Base-by-base conservation (phyloP, 2,329 filamentous ascomycete species). In the Zasmidium cellare region DNA sequence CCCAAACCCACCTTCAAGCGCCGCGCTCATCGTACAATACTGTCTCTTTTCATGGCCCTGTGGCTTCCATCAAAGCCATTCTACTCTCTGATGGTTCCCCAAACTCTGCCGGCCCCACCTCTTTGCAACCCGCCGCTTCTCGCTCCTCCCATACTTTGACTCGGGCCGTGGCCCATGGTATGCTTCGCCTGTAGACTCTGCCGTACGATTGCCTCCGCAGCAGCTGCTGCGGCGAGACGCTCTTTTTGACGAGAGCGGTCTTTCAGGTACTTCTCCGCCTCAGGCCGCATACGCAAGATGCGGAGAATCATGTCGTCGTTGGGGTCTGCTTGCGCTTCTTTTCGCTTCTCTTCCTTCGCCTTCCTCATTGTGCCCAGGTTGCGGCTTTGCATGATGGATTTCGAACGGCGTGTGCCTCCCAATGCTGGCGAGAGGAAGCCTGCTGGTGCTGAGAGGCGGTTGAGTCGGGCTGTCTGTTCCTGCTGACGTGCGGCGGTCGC, bases 221-320 rank as follows among this genome's bases (percentile, higher is more conserved):
- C 93, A 18, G 92, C 91, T 5, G 91, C 88, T 1, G 93, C 92
- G 3, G 91, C 91, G 71, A 97, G 85, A 64, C 94, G 84, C 78
- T 97, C 94, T 80, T 96, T 96, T 73, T 99, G 94, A 63, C 94
- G 84, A 72, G 91, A 92, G 45, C 94, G 82, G 74, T 97, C 93
- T 69, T 90, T 91, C 60, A 99, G 81, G 75, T 99, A 99, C 31
- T 84, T 79, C 50, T 87, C 84, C 2, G 94, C 94, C 77, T 97
- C 94, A 2, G 92, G 91, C 48, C 94, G 82, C 94, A 99, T 99
- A 52, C 94, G 84, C 65, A 99, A 76, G 64, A 99, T 99, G 19
- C 94, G 84, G 68, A 99, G 76, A 65, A 99, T 97, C 90, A 97
- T 97, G 72, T 99, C 94, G 74, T 99, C 94, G 72, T 89, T 96